Evolutionary conservation across 2,329 filamentous ascomycete species (phyloP), one percentile per base, ranked within the genome.

Genomic region (Botrytis elliptica): DNA sequence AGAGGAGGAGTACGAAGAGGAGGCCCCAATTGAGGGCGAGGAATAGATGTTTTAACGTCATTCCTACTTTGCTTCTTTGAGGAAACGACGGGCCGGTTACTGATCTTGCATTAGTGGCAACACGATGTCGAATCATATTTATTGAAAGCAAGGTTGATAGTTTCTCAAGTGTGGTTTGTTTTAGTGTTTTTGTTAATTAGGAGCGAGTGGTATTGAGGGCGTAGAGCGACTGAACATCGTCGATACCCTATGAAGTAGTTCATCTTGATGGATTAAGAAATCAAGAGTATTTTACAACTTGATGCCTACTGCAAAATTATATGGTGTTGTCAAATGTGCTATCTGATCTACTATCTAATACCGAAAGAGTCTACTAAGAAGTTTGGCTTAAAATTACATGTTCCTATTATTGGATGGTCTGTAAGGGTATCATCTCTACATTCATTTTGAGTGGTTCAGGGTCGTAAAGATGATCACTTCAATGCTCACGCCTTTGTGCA

Each of bases 1-100:
- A 81, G 95, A 98, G 87, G 95, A 97, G 87, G 94, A 97, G 84
- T 86, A 85, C 82, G 92, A 92, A 81, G 95, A 97, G 85, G 95
- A 97, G 85, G 88, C 87, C 78, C 90, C 90, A 80, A 81, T 89
- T 77, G 91, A 93, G 84, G 92, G 95, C 86, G 91, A 93, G 84
- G 78, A 80, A 74, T 81, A 81, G 74, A 77, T 77, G 55, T 64
- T 64, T 71, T 69, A 62, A 69, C 49, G 29, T 33, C 22, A 29
- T 44, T 59, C n/a, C 64, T 72, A 66, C 74, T 71, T 75, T 76
- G 73, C 75, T 74, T 67, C 64, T 70, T 46, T 75, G 66, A 74
- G 16, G 38, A 25, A 72, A 22, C 71, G 74, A 40, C 75, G 75
- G 38, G 36, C 73, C 74, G 74, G 74, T 64, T 72, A 75, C 73